Base-by-base conservation (phyloP, 805 yeast genomes). In the Metschnikowia dekortorum region DNA sequence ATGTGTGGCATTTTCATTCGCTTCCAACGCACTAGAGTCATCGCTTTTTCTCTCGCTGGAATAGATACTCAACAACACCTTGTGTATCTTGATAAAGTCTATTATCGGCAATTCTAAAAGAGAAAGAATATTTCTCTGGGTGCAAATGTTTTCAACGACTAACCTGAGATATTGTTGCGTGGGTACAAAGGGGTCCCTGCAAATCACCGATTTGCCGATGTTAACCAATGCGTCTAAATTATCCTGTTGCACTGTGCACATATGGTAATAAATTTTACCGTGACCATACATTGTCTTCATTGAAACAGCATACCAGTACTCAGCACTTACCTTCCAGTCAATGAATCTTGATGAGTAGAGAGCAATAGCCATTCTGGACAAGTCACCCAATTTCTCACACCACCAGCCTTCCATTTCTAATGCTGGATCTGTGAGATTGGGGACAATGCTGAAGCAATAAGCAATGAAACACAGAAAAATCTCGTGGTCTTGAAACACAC, bases 281-380 rank as follows among this genome's bases (percentile, higher is more conserved):
- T 85, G 90, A 2, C 94, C 91, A 61, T 83, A 87, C 54, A 84
- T 82, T 13, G 86, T 79, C 57, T 80, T 79, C 80, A 87, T 79
- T 3, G 95, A 83, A 29, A 81, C 74, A 28, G 81, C 74, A 61
- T 89, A 89, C 96, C 96, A 89, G 63, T 82, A 82, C 64, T 87
- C 90, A 1, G 95, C 85, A 50, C 89, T 79, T 16, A 83, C 66
- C 63, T 87, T 86, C 96, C 96, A 89, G 65, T 89, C 96, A 55
- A 87, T 86, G 62, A 80, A 85, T 46, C 85, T 79, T 1, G 90
- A 84, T 7, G 90, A 84, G 59, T 87, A 87, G 39, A 88, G 70
- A 0, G 95, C 94, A 57, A 89, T 87, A 9, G 95, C 92, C 90
- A 89, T 87, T 61, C 96, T 71, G 34, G 92, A 84, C 55, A 89